Evolutionary conservation across 1,284 basidiomycete genomes (phyloP).

Genomic region (Cerioporus squamosus): DNA sequence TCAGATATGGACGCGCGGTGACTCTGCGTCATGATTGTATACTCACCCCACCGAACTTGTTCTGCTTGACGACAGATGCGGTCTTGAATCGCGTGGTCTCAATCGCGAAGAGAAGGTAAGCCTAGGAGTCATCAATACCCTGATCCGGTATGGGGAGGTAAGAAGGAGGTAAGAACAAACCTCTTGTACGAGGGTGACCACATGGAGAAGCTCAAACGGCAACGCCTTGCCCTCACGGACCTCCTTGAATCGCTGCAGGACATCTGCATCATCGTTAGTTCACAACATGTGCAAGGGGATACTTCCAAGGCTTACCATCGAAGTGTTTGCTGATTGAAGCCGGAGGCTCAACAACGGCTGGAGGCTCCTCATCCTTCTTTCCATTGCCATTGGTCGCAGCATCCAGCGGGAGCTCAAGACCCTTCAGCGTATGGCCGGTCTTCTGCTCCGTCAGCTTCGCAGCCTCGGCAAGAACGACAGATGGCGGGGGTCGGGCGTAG

Average conservation of each 20-base stretch:
- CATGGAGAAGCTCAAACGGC: constrained; percentile 64
- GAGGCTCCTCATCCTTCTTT: constrained; percentile 74
- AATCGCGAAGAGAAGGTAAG: constrained; percentile 65
- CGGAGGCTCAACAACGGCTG: constrained; percentile 62
- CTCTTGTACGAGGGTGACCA: constrained; percentile 76
- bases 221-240: constrained; percentile 43
- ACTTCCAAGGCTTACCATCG: constrained; percentile 47
- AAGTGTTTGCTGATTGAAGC: constrained; percentile 60
- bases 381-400: constrained; percentile 49
- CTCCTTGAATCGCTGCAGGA: constrained; percentile 55
- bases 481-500: constrained; percentile 67
- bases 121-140: constrained; percentile 42
- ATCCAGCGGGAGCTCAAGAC: constrained; percentile 53
- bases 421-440: constrained; percentile 67
- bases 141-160: background rate
- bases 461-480: constrained; percentile 72
- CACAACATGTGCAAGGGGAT: background rate
- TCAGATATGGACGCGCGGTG: background rate
- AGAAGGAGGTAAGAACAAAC: constrained; percentile 30
- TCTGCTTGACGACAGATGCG: constrained; percentile 65
- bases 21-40: constrained; percentile 26
- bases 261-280: constrained; percentile 40
- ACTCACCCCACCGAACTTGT: constrained; percentile 68
- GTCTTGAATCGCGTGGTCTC: constrained; percentile 75
- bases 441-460: constrained; percentile 71